Base-by-base conservation (phyloP, 805 yeast genomes). In the Candida sphagnicola region DNA sequence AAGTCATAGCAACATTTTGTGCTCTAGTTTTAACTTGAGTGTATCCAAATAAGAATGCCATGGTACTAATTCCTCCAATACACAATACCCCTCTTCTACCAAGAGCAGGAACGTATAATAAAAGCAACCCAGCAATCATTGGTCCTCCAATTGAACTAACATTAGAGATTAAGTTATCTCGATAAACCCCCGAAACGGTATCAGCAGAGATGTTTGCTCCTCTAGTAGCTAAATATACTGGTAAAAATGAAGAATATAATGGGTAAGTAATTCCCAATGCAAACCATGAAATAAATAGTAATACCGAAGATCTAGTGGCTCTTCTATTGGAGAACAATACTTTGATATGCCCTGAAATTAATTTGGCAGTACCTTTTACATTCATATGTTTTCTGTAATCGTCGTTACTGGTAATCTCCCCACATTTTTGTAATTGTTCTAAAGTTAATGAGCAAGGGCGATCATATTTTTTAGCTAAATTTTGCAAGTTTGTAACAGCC, bases 11-110 rank as follows among this genome's bases (percentile, higher is more conserved):
- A 35, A 61, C 53, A 46, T 62, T 54, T 15, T 62, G 59, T 21
- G 69, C 57, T 37, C 74, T 61, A 0, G 80, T 72, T 54, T 72
- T 68, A 11, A 77, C 79, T 1, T 78, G 71, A 13, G 85, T 80
- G 50, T 77, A 79, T 31, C 79, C 81, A 54, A 79, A 78, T 37
- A 80, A 53, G 37, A 80, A 67, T 2, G 75, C 76, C 73, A 78
- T 79, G 0, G 79, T 63, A 18, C 72, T 46, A 2, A 79, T 14
- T 3, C 79, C 74, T 24, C 83, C 80, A 39, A 74, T 59, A 3
- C 61, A 59, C 72, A 79, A 63, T 0, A 80, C 70, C n/a, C 83
- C 83, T 49, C 75, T 67, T 54, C 83, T 64, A 6, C 83, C 82
- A 17, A 78, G 53, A 19, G 36, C 37, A 1, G 56, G 60, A 10